These are phyloP conservation scores for Phlyctochytrium bullatum DNA, from an alignment of 192 early-diverging fungal genomes.

Conservation along the genomic window DNA sequence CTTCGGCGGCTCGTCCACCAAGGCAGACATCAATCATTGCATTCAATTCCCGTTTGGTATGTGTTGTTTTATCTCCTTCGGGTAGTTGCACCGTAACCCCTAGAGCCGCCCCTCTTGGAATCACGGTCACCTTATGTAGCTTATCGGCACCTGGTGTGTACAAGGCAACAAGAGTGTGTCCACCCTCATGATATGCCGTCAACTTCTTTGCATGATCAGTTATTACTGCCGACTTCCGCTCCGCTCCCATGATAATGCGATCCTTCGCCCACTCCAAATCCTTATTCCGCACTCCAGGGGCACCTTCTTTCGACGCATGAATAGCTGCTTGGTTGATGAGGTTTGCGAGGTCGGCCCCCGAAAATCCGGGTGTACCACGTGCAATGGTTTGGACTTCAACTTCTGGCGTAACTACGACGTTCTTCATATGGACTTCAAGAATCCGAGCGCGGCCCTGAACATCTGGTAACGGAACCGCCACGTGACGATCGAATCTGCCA, in stretches of 20 bases:
- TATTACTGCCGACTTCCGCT: slow-evolving; percentile 88
- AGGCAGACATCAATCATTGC: slow-evolving; percentile 94
- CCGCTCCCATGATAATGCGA: slow-evolving; percentile 97
- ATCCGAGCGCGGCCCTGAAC: slow-evolving; percentile 94
- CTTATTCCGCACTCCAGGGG: slow-evolving; percentile 67
- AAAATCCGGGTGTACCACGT: slow-evolving; percentile 96
- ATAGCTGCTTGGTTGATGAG: slow-evolving; percentile 98
- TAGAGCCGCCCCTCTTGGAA: slow-evolving; percentile 86
- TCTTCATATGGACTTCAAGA: slow-evolving; percentile 85
- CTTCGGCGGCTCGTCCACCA: slow-evolving; percentile 98
- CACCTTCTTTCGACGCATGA: slow-evolving; percentile 79
- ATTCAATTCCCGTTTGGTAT: slow-evolving; percentile 77
- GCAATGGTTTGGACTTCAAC: slow-evolving; percentile 85
- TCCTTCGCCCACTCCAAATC: slow-evolving; percentile 98
- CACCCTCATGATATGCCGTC: slow-evolving; percentile 98
- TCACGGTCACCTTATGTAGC: slow-evolving; percentile 97
- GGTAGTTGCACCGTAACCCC: slow-evolving; percentile 92
- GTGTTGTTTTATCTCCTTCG: slow-evolving; percentile 79
- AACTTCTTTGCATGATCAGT: slow-evolving; percentile 81
- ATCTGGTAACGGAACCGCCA: slow-evolving; percentile 93
- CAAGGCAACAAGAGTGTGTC: slow-evolving; percentile 92
- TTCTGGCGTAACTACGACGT: slow-evolving; percentile 64
- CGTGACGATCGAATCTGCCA: slow-evolving; percentile 93
- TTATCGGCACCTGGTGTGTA: slow-evolving; percentile 95
- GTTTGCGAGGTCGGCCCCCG: slow-evolving; percentile 98